Conservation (phyloP, 495 filamentous ascomycete species). For the Xylaria sp. region DNA sequence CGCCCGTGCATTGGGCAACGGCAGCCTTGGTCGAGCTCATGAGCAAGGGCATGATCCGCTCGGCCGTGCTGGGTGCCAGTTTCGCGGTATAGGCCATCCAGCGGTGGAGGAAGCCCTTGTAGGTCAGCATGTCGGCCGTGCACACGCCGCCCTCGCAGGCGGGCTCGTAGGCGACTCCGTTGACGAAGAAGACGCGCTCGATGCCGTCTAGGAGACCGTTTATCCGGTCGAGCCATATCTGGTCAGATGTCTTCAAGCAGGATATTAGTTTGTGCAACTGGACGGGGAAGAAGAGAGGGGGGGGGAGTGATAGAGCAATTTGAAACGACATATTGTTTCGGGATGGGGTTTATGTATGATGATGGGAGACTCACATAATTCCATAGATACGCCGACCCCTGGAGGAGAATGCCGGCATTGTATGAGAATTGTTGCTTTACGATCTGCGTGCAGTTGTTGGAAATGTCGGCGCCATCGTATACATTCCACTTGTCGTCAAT, state of each 20-base stretch:
- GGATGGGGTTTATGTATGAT: neutral
- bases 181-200: slow-evolving; percentile 64
- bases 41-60: slow-evolving; percentile 70
- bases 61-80: slow-evolving; percentile 70
- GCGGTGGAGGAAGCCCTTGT: slow-evolving; percentile 85
- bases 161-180: slow-evolving; percentile 63
- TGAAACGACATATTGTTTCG: neutral
- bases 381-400: slow-evolving; percentile 82
- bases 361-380: slow-evolving; percentile 63
- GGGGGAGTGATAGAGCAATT: neutral
- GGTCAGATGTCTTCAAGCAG: slow-evolving; percentile 27
- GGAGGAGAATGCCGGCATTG: slow-evolving; percentile 73
- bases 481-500: slow-evolving; percentile 70
- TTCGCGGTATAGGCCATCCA: slow-evolving; percentile 79
- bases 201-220: slow-evolving; percentile 66
- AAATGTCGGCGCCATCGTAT: slow-evolving; percentile 76
- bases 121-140: slow-evolving; percentile 79
- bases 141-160: slow-evolving; percentile 73
- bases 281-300: neutral
- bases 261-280: slow-evolving; percentile 30
- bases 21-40: slow-evolving; percentile 71
- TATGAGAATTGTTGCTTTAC: slow-evolving; percentile 76
- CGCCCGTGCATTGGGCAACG: slow-evolving; percentile 70
- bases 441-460: slow-evolving; percentile 67
- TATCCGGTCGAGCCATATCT: slow-evolving; percentile 66